Evolutionary conservation across 176 grass and related monocot genomes (phyloP).

Genomic region (Cenchrus fungigraminus): DNA sequence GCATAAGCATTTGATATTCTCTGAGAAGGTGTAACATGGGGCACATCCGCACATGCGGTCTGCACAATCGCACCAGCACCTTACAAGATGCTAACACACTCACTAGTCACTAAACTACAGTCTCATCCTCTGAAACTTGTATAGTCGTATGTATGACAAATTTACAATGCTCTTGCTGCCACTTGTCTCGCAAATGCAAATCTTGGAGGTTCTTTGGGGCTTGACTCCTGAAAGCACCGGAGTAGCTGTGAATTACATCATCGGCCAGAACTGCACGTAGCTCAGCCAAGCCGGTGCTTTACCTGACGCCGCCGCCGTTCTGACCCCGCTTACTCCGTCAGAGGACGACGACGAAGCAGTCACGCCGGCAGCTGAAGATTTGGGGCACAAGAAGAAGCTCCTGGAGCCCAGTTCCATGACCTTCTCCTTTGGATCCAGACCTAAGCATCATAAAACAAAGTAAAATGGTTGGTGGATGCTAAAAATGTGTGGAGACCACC

Average conservation of each 20-base stretch:
- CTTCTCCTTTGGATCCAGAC: constrained; percentile 70
- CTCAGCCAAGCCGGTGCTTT: constrained; percentile 45
- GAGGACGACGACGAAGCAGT: constrained; percentile 37
- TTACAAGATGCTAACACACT: background rate
- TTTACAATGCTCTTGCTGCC: background rate
- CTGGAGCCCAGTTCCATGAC: constrained; percentile 79
- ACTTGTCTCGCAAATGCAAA: background rate
- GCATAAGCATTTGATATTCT: background rate
- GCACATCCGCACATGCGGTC: background rate
- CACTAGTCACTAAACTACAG: background rate
- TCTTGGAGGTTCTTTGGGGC: background rate
- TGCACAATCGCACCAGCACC: background rate
- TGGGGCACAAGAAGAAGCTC: constrained; percentile 94
- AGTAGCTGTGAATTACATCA: constrained; percentile 30
- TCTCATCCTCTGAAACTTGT: background rate
- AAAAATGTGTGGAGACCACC: background rate
- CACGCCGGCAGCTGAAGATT: constrained; percentile 32
- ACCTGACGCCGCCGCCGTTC: background rate
- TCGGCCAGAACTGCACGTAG: constrained; percentile 63
- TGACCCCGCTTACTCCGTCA: constrained; percentile 32
- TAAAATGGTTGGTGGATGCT: background rate
- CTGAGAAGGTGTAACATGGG: background rate
- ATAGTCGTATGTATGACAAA: background rate
- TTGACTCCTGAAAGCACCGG: background rate
- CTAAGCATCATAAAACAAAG: constrained; percentile 35